phyloP scores from a whole-genome alignment of 139 green algal species.

The Asterochloris erici region DNA sequence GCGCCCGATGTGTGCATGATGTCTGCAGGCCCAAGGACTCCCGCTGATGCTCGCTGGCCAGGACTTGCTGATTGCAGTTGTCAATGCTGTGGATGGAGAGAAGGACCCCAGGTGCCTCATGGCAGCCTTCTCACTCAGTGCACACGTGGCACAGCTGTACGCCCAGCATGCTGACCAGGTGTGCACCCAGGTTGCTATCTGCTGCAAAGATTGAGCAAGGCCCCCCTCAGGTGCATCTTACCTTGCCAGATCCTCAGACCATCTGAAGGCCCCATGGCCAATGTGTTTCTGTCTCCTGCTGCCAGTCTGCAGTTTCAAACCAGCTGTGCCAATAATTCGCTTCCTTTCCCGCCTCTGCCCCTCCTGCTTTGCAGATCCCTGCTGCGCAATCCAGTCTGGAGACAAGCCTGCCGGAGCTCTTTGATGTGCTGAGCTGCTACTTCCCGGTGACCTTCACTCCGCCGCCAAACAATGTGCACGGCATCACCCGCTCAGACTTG shows the following conservation, averaged over 20 bases:
- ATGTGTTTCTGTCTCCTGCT: neutral
- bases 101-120: slow-evolving; percentile 89
- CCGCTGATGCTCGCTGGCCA: neutral
- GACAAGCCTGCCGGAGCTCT: slow-evolving; percentile 60
- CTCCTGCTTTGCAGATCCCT: neutral
- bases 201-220: neutral
- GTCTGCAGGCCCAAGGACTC: neutral
- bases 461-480: slow-evolving; percentile 37
- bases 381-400: neutral
- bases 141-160: neutral
- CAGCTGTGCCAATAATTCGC: neutral
- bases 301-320: neutral
- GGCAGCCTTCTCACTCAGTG: slow-evolving; percentile 47
- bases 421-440: slow-evolving; percentile 84
- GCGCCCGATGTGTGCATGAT: neutral
- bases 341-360: neutral
- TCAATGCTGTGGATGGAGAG: slow-evolving; percentile 73
- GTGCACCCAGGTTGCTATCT: neutral
- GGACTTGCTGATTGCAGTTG: neutral
- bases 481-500: slow-evolving; percentile 46
- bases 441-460: slow-evolving; percentile 90
- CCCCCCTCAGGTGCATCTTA: neutral
- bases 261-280: neutral
- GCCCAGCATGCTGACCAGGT: neutral
- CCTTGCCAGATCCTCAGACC: neutral